Percentiles rank a stretch among this genome's conserved stretches.
Evolutionary conservation across 371 early-diverging fungal species (phyloP).

Genomic region (Encephalitozoon cuniculi): DNA sequence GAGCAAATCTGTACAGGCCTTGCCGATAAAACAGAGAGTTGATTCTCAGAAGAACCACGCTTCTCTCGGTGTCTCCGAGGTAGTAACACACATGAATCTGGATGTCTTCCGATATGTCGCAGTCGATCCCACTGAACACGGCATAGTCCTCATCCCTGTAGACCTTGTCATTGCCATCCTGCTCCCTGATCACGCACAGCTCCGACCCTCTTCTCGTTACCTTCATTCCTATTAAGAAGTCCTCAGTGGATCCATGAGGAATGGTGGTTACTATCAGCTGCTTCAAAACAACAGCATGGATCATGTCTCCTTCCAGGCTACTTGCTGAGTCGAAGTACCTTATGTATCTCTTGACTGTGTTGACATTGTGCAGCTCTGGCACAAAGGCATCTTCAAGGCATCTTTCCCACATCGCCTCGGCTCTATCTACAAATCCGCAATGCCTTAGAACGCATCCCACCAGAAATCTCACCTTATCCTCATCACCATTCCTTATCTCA

Average conservation of each 20-base stretch:
- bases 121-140: slow-evolving; percentile 18
- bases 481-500: slow-evolving; percentile 6
- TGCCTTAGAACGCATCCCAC: slow-evolving; percentile 19
- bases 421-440: background rate
- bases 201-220: background rate
- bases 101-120: slow-evolving; percentile 16
- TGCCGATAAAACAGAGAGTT: slow-evolving; percentile 33
- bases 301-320: background rate
- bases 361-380: background rate
- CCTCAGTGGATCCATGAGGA: background rate
- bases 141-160: slow-evolving; percentile 34
- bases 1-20: slow-evolving; percentile 37
- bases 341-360: slow-evolving; percentile 18
- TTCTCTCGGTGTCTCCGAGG: background rate
- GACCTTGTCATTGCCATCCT: background rate
- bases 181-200: background rate
- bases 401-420: background rate
- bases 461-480: slow-evolving; percentile 9
- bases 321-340: slow-evolving; percentile 16
- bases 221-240: background rate
- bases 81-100: slow-evolving; percentile 1
- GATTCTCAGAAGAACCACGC: slow-evolving; percentile 25
- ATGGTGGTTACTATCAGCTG: slow-evolving; percentile 42
- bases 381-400: background rate
- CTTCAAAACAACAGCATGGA: slow-evolving; percentile 13